phyloP scores from a whole-genome alignment of 208 protist genomes.

The Paratrypanosoma confusum region DNA sequence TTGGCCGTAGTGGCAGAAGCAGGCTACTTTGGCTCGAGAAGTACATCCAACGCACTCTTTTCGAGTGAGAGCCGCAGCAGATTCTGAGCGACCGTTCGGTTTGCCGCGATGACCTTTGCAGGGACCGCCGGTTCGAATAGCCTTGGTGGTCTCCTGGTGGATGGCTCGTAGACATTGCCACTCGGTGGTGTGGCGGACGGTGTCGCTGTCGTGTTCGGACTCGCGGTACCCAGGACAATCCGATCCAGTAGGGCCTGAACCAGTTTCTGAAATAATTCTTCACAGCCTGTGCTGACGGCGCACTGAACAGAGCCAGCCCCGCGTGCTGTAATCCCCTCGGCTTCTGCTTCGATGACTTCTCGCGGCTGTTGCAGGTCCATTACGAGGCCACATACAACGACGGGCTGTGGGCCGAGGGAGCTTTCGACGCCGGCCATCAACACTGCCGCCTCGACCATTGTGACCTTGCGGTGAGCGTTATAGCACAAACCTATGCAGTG shows the following conservation, averaged over 20 bases:
- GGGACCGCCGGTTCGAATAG: too few relatives aligned
- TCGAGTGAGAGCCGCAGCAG: slow-evolving; percentile 64
- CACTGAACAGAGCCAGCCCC: slow-evolving; percentile 57
- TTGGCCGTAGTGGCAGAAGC: too few relatives aligned
- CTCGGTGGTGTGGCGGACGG: too few relatives aligned
- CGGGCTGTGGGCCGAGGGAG: slow-evolving; percentile 58
- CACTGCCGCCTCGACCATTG: slow-evolving; percentile 67
- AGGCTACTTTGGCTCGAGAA: slow-evolving; percentile 40
- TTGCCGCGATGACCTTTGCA: slow-evolving; percentile 15
- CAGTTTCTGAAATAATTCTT: slow-evolving; percentile 35
- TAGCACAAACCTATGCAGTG: slow-evolving; percentile 74
- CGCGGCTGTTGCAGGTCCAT: slow-evolving; percentile 8
- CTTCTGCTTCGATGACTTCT: slow-evolving; percentile 47
- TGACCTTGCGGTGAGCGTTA: slow-evolving; percentile 50
- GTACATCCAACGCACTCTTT: slow-evolving; percentile 57
- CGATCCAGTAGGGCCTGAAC: slow-evolving; percentile 57
- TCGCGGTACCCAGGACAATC: slow-evolving; percentile 40
- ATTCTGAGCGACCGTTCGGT: slow-evolving; percentile 38
- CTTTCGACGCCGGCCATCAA: slow-evolving; percentile 68
- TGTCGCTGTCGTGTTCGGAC: too few relatives aligned
- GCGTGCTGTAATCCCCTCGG: slow-evolving; percentile 52
- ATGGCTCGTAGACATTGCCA: too few relatives aligned
- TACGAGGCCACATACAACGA: slow-evolving; percentile 61
- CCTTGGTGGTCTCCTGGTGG: too few relatives aligned
- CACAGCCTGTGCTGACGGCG: slow-evolving; percentile 16